Evolutionary conservation across 345 rosid genomes (phyloP), one percentile per base, ranked within the genome.

Genomic region (Hirschfeldia incana): DNA sequence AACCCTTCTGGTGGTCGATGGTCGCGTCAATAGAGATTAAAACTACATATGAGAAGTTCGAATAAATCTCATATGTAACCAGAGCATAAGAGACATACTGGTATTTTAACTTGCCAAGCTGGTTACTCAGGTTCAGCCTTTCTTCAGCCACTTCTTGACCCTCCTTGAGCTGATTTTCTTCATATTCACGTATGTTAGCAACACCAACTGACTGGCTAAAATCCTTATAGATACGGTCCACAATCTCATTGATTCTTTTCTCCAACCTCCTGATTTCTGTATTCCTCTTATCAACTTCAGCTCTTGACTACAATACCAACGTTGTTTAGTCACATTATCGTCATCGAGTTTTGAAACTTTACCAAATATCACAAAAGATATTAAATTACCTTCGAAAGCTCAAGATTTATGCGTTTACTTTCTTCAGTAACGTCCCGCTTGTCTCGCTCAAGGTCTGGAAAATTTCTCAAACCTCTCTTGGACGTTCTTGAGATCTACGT

Each of bases 91-190:
- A 62, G 78, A 86, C 98, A 66, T 92, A 94, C 98, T 94, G 98
- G 85, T 93, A 93, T 76, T 92, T 94, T 85, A 91, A 84, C 89
- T 94, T 94, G 13, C 97, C 86, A 59, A 94, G 88, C 91, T 92
- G 98, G 76, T 87, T 94, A 70, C 94, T 94, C 81, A 94, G 83
- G 78, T 78, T 87, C 81, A 94, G n/a, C n/a, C n/a, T n/a, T n/a
- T n/a, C n/a, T n/a, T n/a, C n/a, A n/a, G n/a, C n/a, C n/a, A n/a
- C n/a, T n/a, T n/a, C n/a, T n/a, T n/a, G n/a, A n/a, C n/a, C n/a
- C n/a, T n/a, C n/a, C n/a, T n/a, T n/a, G n/a, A n/a, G n/a, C n/a
- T n/a, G n/a, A n/a, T n/a, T n/a, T n/a, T n/a, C n/a, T n/a, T n/a
- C n/a, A n/a, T n/a, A n/a, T n/a, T n/a, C n/a, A n/a, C n/a, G n/a